These are phyloP conservation scores for Cystobasidium pallidum DNA, from an alignment of 1,284 basidiomycete species.

Conservation along the genomic window DNA sequence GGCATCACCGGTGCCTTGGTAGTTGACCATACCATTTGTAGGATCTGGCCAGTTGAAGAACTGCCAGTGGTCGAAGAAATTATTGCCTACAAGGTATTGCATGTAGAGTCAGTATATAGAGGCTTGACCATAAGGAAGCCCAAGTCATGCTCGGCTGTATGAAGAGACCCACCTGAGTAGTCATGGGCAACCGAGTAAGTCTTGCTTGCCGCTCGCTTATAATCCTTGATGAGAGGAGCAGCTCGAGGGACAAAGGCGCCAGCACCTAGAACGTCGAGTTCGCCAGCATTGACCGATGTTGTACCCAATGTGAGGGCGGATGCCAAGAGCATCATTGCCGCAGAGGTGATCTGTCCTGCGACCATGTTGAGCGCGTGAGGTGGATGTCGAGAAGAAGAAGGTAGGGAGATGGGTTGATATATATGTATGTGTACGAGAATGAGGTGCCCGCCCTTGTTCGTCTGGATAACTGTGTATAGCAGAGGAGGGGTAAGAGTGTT, in stretches of 20 bases:
- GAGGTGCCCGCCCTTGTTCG: slow-evolving; percentile 15
- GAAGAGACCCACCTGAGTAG: slow-evolving; percentile 18
- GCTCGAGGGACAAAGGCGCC: slow-evolving; percentile 13
- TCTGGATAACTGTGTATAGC: neutral
- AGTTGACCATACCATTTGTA: slow-evolving; percentile 73
- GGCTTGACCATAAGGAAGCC: neutral
- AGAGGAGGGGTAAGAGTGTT: neutral
- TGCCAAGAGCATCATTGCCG: slow-evolving; percentile 24
- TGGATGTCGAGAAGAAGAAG: neutral
- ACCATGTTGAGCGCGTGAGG: slow-evolving; percentile 6
- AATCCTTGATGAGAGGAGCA: slow-evolving; percentile 17
- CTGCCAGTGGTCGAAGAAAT: slow-evolving; percentile 71
- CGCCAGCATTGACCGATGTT: slow-evolving; percentile 11
- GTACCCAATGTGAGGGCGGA: slow-evolving; percentile 10
- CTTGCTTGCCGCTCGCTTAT: slow-evolving; percentile 23
- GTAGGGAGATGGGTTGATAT: neutral
- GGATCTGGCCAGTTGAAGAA: slow-evolving; percentile 75
- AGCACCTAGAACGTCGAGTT: slow-evolving; percentile 35
- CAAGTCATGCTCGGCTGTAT: too few relatives aligned
- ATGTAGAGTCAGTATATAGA: neutral
- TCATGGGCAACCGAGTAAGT: slow-evolving; percentile 12
- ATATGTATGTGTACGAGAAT: neutral
- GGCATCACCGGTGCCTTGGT: slow-evolving; percentile 61
- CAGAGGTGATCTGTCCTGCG: slow-evolving; percentile 12
- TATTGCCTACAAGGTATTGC: slow-evolving; percentile 17